Percentiles rank a stretch among this genome's conserved stretches.
Conservation (phyloP, 169 alveolate species). For the Plasmodium malariae region DNA sequence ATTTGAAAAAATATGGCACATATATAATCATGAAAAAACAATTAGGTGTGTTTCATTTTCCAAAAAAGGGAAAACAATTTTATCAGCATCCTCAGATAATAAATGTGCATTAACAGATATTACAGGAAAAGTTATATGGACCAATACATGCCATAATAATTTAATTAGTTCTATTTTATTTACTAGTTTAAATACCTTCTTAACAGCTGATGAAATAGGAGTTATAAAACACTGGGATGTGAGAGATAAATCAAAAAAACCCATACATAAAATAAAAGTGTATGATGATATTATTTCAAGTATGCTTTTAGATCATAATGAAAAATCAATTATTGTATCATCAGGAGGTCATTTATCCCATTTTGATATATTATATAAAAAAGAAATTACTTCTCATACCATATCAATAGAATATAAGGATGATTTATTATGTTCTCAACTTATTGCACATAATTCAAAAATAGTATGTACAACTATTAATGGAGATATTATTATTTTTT, state of each 20-base stretch:
- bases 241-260: conserved; percentile 47
- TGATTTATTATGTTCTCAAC: conserved; percentile 39
- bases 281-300: conserved; percentile 64
- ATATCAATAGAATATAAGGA: conserved; percentile 56
- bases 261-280: conserved; percentile 56
- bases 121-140: conserved; percentile 49
- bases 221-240: conserved; percentile 60
- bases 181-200: conserved; percentile 38
- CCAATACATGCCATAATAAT: conserved; percentile 33
- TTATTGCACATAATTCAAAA: conserved; percentile 36
- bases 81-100: conserved; percentile 65
- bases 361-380: conserved; percentile 49
- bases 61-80: conserved; percentile 42
- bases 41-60: conserved; percentile 55
- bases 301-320: conserved; percentile 38
- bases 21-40: conserved; percentile 45
- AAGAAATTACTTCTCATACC: conserved; percentile 35
- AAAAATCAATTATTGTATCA: conserved; percentile 26
- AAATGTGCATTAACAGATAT: conserved; percentile 54
- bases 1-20: conserved; percentile 56
- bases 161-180: conserved; percentile 35
- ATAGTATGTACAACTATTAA: conserved; percentile 50
- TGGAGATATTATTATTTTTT: conserved; percentile 48
- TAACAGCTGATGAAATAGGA: conserved; percentile 63
- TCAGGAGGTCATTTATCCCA: conserved; percentile 55